Base-by-base conservation (phyloP, 1,284 basidiomycete genomes). In the Spongiforma sp. region DNA sequence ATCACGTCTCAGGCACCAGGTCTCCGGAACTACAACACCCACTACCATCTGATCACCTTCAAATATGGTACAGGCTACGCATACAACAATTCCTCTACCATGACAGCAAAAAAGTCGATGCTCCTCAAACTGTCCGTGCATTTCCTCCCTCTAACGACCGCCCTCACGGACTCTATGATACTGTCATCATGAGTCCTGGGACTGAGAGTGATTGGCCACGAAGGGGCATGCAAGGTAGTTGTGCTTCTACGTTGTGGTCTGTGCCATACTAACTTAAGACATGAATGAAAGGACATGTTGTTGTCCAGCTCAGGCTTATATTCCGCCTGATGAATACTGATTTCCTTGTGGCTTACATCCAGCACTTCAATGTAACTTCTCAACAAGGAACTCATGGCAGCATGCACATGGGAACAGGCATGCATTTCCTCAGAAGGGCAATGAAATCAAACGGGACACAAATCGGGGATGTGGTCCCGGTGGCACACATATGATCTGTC, bases 331-430 rank as follows among this genome's bases (percentile, higher is more conserved):
- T n/a, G 11, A 41, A 57, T 28, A 21, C 37, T 1, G 28, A 57
- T 6, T 57, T 30, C n/a, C 5, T 64, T 7, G 15, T 24, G 9
- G 39, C 61, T 6, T 67, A 63, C 6, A 34, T 67, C 12, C 57
- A 65, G 26, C 6, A 7, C 26, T 60, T 67, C 30, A 52, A 67
- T 14, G 11, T 67, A 4, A 11, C 58, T 1, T 2, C 52, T 30
- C 57, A 65, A 41, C 26, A 11, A 11, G 34, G 34, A 15, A 46
- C 9, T 36, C 14, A 8, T 2, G 24, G 19, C 17, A 55, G 61
- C 7, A 14, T 59, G 1, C 33, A 63, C 32, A 24, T 32, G 1
- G 39, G 5, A 14, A 64, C 57, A 8, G 39, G 62, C 10, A 46
- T 46, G 43, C 43, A 46, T 24, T 12, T 46, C 10, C 43, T 46